Evolutionary conservation across 306 rosid species (phyloP), one percentile per base, ranked within the genome.

Genomic region (Arachis hypogaea): DNA sequence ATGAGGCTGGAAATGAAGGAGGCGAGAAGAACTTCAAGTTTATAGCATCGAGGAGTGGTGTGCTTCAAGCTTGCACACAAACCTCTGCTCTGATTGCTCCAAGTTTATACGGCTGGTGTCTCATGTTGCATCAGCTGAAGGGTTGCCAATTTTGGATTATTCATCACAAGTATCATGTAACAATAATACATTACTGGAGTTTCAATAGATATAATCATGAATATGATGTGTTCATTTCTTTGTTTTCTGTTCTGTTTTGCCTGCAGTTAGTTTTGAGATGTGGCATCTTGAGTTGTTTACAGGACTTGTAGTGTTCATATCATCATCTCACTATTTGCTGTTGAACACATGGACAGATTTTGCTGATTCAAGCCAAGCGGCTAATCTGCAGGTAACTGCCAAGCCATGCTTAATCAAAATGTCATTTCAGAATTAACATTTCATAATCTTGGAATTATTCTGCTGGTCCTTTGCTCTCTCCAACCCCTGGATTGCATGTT

Each of bases 251-350:
- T 16, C 16, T 16, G 7, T 50, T 71, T 71, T 66, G 36, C 70
- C 59, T 81, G 74, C 93, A 89, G 96, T 89, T 89, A 87, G 81
- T 83, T 94, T 91, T 73, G 97, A 94, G 88, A 71, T 77, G 82
- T 83, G 97, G 96, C 97, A 94, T 81, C 90, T 94, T 83, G 87
- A 89, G 98, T 84, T 94, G 90, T 85, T 94, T 59, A 77, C 77
- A 7, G 96, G 93, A 84, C 70, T 87, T 52, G 95, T 94, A 22
- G 69, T 89, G 28, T 63, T 88, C 69, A 78, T 91, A 85, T 91
- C 98, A 54, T 84, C 87, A 2, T 72, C 88, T 75, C 96, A 93
- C 49, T 89, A 76, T 83, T 70, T 94, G 43, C 80, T 91, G 12
- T 69, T 94, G 82, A 89, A 85, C 73, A 78, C 82, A 33, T 94